Evolutionary conservation across 371 early-diverging fungal species (phyloP), one percentile per base, ranked within the genome.

Genomic region (Paraphysoderma sedebokerense): DNA sequence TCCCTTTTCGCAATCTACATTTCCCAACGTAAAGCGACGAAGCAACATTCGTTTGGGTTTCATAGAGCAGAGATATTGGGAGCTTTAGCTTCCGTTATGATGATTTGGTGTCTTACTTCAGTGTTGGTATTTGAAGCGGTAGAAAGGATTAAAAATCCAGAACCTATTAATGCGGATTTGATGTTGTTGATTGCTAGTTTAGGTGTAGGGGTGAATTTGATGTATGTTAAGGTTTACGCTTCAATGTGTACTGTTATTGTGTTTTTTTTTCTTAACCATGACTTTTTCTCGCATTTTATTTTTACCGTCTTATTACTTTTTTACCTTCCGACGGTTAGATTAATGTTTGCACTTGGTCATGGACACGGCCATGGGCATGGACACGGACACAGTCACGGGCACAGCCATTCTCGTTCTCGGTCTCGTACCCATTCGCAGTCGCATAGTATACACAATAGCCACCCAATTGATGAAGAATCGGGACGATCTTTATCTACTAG

Each of bases 21-120:
- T 5, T 32, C 47, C 9, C 38, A 23, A 11, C 33, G 47, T 17
- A 46, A 46, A 30, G 47, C 47, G 5, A 46, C 47, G 27, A 46
- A 45, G 42, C 44, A 9, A 1, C 82, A 79, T 56, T 75, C 85
- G 9, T 89, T 76, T 61, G 88, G 90, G 30, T 89, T 78, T 53
- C 76, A 87, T 44, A 74, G 90, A 31, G 81, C 81, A 32, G 87
- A 89, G 59, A 84, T 88, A 24, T 61, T 89, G 34, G 90, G 87
- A 13, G 88, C 87, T 0, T 54, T 87, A 24, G 52, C 76, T 32
- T 87, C 87, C 1, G 76, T 85, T n/a, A 60, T 83, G 33, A 66
- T 85, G 23, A 87, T 89, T 41, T 89, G 88, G 85, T 64, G 75
- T 17, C 58, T 88, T 46, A 86, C 88, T 0, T 76, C 67, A 39